Percentiles rank a stretch among this genome's conserved stretches.
phyloP scores from a whole-genome alignment of 257 asterid species.

The Jaltomata sinuosa region DNA sequence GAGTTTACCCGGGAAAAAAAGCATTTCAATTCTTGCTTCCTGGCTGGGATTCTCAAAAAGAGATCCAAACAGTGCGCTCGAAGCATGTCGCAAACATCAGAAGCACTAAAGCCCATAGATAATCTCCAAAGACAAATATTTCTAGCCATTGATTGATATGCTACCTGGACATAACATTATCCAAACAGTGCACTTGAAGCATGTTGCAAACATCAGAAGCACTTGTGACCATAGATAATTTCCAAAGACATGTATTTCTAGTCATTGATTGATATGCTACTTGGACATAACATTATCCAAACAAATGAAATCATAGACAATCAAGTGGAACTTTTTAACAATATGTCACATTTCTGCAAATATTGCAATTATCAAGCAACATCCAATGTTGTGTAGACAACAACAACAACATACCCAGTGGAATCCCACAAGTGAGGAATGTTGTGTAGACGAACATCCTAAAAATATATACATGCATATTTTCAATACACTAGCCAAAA shows the following conservation, averaged over 20 bases:
- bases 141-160: not conserved
- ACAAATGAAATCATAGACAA: not conserved
- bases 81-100: not conserved
- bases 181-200: not conserved
- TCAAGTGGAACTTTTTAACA: not conserved
- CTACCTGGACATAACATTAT: not conserved
- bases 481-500: not conserved
- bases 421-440: too few relatives aligned
- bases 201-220: not conserved
- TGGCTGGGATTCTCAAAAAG: not conserved
- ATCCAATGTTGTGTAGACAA: not conserved
- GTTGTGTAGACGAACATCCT: not conserved
- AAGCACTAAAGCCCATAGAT: not conserved
- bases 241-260: not conserved
- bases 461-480: not conserved
- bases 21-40: not conserved
- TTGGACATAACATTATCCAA: not conserved
- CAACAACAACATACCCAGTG: too few relatives aligned
- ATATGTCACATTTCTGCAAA: not conserved
- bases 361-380: not conserved
- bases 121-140: not conserved
- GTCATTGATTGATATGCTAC: not conserved
- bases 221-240: not conserved
- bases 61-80: not conserved
- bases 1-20: conserved; percentile 2